Base-by-base conservation (phyloP, 2,329 filamentous ascomycete genomes). In the Penicillium nordicum region DNA sequence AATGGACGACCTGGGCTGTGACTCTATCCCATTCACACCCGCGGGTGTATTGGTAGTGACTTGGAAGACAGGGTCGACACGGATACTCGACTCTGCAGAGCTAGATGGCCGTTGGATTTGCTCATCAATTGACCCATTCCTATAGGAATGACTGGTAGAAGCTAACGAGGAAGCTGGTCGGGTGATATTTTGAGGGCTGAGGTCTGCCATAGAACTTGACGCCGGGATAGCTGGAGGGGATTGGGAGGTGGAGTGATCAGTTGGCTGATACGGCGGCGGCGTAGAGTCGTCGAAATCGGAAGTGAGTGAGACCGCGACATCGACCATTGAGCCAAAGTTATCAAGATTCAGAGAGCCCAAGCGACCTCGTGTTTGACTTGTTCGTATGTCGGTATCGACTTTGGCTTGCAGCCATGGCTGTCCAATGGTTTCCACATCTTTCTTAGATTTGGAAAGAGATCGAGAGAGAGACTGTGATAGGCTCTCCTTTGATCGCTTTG, bases 361-460 rank as follows among this genome's bases (percentile, higher is more conserved):
- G 43, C 61, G 64, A 7, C 62, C 61, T 49, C 57, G 62, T 11
- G 56, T 46, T 2, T 63, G 60, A 5, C 10, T 40, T 10, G 56
- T 50, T 6, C 46, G 57, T 41, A 50, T 62, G 23, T 53, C 59
- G 18, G 47, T 57, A 41, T 67, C 61, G 37, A 60, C 60, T n/a
- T 65, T 66, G 49, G 67, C 67, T 32, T 65, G 66, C 41, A 75
- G 57, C 72, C 72, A 75, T 48, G 72, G 72, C 49, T 68, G 72
- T 25, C 72, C 73, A 50, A 74, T 74, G 25, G 60, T 67, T 55
- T 75, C 72, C 21, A 75, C 69, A 47, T 75, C 72, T 36, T 59
- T 67, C 34, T 59, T 72, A 0, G 69, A 70, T 50, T 56, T 65
- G n/a, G 70, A 71, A 43, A 56, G 64, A 58, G 46, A 60, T 23